Conservation (phyloP, 2,329 filamentous ascomycete species). For the Elsinoe necatrix region DNA sequence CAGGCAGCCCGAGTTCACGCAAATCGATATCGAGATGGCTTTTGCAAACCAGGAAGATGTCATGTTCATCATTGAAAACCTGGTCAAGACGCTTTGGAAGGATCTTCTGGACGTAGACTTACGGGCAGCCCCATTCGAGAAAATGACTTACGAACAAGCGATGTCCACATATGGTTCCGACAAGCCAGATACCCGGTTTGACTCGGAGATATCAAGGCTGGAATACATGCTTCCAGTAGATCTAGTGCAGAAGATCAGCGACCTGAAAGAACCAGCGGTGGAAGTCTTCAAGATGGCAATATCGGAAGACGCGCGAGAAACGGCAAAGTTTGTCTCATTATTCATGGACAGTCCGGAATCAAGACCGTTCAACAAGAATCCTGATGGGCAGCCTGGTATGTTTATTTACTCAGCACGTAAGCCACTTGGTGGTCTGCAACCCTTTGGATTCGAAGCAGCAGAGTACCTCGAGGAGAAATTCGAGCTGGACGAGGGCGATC, state of each 20-base stretch:
- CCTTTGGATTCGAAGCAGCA: constrained; percentile 65
- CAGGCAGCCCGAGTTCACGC: constrained; percentile 88
- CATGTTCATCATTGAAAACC: constrained; percentile 49
- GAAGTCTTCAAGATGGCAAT: constrained; percentile 65
- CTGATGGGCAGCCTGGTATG: constrained; percentile 69
- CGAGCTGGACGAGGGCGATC: constrained; percentile 59
- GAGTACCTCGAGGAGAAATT: constrained; percentile 48
- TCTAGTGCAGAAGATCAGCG: constrained; percentile 67
- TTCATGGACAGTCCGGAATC: constrained; percentile 63
- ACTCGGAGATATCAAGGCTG: constrained; percentile 55
- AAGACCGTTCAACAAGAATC: constrained; percentile 55
- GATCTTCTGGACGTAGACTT: constrained; percentile 39
- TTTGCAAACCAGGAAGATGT: constrained; percentile 68
- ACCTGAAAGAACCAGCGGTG: constrained; percentile 58
- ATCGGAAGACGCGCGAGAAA: constrained; percentile 43
- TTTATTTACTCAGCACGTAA: constrained; percentile 65
- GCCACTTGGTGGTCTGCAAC: constrained; percentile 67
- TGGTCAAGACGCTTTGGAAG: constrained; percentile 50
- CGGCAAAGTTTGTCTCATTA: constrained; percentile 52
- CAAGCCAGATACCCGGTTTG: constrained; percentile 81
- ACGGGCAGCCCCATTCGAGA: constrained; percentile 42
- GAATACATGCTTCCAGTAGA: constrained; percentile 54
- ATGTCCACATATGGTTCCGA: constrained; percentile 80
- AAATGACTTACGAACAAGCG: constrained; percentile 63
- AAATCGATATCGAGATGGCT: constrained; percentile 90